Percentiles rank a stretch among this genome's conserved stretches.
Evolutionary conservation across 2,329 filamentous ascomycete genomes (phyloP).

Genomic region (Ophiostoma ulmi): DNA sequence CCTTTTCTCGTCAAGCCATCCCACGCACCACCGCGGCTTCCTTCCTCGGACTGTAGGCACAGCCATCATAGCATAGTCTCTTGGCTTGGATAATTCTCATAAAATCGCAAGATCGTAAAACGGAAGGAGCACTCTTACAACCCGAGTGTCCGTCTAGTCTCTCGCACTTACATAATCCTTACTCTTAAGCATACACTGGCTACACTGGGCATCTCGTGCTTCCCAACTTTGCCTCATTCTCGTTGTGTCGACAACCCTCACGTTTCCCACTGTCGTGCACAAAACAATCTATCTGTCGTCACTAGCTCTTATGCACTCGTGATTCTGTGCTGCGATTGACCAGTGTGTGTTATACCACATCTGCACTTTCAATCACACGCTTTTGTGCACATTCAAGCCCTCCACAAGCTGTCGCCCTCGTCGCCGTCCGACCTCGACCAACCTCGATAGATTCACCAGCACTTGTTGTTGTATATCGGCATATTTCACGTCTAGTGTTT

Average conservation of each 20-base stretch:
- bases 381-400: not conserved
- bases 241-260: not conserved
- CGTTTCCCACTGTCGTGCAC: not conserved
- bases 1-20: not conserved
- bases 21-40: slow-evolving; percentile 1
- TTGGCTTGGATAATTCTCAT: not conserved
- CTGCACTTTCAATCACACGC: not conserved
- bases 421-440: not conserved
- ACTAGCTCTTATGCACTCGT: not conserved
- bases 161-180: not conserved
- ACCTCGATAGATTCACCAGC: not conserved
- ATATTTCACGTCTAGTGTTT: not conserved
- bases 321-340: not conserved
- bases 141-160: not conserved
- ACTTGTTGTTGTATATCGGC: not conserved
- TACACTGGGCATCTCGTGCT: slow-evolving; percentile 8
- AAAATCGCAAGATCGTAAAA: not conserved
- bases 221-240: slow-evolving; percentile 6
- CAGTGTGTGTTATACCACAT: not conserved
- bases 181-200: not conserved
- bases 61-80: not conserved
- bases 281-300: not conserved
- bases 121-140: not conserved
- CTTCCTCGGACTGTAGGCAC: not conserved
- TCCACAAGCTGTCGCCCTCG: not conserved